Conservation (phyloP, 306 rosid species). For the Fragaria iinumae region DNA sequence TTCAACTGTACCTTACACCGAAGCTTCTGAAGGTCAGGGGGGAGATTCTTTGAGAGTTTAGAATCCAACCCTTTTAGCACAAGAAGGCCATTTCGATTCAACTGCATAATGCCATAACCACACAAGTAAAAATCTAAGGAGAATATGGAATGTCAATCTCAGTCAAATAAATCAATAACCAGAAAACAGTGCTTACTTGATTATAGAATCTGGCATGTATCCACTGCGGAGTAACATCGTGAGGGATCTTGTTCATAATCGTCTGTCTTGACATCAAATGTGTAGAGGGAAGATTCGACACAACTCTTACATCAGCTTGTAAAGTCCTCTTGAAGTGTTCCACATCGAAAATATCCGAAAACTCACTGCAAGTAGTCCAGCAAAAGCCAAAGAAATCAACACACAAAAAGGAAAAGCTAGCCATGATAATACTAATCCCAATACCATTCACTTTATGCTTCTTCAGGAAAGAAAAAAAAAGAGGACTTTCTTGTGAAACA, state of each 20-base stretch:
- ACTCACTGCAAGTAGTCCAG: slow-evolving; percentile 38
- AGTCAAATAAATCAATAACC: not conserved
- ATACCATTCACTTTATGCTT: not conserved
- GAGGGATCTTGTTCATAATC: slow-evolving; percentile 39
- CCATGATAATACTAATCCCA: not conserved
- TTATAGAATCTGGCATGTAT: slow-evolving; percentile 40
- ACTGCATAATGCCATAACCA: slow-evolving; percentile 24
- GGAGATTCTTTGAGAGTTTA: slow-evolving; percentile 60
- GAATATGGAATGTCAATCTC: not conserved
- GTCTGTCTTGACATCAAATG: slow-evolving; percentile 41
- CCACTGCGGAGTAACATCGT: slow-evolving; percentile 48
- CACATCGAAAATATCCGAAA: slow-evolving; percentile 50
- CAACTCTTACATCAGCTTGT: slow-evolving; percentile 52
- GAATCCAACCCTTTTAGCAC: slow-evolving; percentile 57
- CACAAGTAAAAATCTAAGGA: not conserved
- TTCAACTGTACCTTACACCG: slow-evolving; percentile 43
- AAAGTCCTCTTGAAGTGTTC: slow-evolving; percentile 44
- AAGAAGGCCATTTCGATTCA: slow-evolving; percentile 42
- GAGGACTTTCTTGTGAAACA: not conserved
- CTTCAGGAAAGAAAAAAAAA: not conserved
- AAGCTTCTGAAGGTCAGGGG: slow-evolving; percentile 56
- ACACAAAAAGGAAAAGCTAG: slow-evolving; percentile 8
- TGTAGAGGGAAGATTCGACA: slow-evolving; percentile 46
- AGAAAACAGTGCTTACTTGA: slow-evolving; percentile 28
- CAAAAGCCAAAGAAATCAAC: not conserved